Percentiles rank a stretch among this genome's conserved stretches.
Evolutionary conservation across 306 rosid genomes (phyloP).

Genomic region (Trifolium subterraneum): DNA sequence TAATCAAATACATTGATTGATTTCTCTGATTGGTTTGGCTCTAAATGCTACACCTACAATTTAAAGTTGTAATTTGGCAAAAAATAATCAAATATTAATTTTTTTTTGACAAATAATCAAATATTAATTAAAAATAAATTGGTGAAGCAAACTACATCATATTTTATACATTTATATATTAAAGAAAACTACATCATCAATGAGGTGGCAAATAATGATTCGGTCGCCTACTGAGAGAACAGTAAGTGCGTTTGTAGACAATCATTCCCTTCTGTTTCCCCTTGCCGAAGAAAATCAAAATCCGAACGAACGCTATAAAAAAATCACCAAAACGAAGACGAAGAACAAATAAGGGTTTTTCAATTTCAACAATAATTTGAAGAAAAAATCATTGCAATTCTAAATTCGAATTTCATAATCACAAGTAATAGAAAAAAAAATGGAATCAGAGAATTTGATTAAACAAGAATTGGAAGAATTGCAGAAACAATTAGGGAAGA

Average conservation of each 20-base stretch:
- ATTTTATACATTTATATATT: no score
- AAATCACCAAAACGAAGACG: not conserved
- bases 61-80: no score
- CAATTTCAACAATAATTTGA: constrained; percentile 8
- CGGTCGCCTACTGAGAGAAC: not conserved
- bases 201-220: constrained; percentile 20
- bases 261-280: constrained; percentile 47
- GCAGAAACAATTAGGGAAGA: constrained; percentile 75
- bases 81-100: no score
- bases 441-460: constrained; percentile 62
- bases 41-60: no score
- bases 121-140: no score
- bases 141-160: no score
- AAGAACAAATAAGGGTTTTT: constrained; percentile 23
- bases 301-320: not conserved
- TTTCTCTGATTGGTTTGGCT: no score
- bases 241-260: not conserved
- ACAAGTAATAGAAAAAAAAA: constrained; percentile 1
- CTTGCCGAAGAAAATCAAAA: constrained; percentile 54
- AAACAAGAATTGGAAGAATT: constrained; percentile 69
- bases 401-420: not conserved
- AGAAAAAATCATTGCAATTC: not conserved
- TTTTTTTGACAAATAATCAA: no score
- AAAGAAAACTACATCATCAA: not conserved
- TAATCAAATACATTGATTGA: no score